These are phyloP conservation scores for Crepidotus sp. DNA, from an alignment of 1,284 basidiomycete genomes.

Conservation along the genomic window DNA sequence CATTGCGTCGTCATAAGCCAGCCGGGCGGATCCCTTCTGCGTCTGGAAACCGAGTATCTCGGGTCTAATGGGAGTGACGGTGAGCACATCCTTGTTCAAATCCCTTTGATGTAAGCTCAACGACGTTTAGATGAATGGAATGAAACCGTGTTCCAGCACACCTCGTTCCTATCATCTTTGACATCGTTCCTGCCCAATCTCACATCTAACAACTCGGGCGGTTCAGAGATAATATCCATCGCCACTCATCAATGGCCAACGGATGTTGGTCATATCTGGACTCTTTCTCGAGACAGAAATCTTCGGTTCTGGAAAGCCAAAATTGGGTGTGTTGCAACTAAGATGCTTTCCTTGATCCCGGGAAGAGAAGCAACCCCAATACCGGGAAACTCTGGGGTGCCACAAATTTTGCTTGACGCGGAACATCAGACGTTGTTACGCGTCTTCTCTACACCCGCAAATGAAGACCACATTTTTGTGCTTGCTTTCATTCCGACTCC, in stretches of 20 bases:
- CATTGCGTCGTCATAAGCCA: conserved; percentile 62
- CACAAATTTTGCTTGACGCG: conserved; percentile 43
- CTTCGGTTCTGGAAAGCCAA: conserved; percentile 76
- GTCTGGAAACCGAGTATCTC: conserved; percentile 54
- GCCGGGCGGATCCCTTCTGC: conserved; percentile 62
- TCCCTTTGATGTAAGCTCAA: conserved; percentile 9
- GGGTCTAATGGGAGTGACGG: conserved; percentile 46
- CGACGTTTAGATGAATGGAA: conserved; percentile 50
- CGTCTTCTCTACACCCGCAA: conserved; percentile 38
- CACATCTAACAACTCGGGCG: conserved; percentile 35
- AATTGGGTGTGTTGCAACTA: conserved; percentile 58
- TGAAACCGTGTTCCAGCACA: conserved; percentile 53
- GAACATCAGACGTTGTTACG: conserved; percentile 54
- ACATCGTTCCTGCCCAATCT: conserved; percentile 57
- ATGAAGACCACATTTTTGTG: conserved; percentile 42
- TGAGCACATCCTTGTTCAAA: conserved; percentile 25
- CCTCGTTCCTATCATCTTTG: conserved; percentile 54
- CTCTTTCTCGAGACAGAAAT: conserved; percentile 81
- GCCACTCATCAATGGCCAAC: conserved; percentile 64
- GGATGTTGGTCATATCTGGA: conserved; percentile 67
- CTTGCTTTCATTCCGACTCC: conserved; percentile 62
- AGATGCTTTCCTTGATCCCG: conserved; percentile 33
- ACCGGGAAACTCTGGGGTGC: conserved; percentile 27
- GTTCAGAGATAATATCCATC: conserved; percentile 56
- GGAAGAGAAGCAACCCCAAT: conserved; percentile 31